Base-by-base conservation (phyloP, 306 rosid genomes). In the Senna siamea region DNA sequence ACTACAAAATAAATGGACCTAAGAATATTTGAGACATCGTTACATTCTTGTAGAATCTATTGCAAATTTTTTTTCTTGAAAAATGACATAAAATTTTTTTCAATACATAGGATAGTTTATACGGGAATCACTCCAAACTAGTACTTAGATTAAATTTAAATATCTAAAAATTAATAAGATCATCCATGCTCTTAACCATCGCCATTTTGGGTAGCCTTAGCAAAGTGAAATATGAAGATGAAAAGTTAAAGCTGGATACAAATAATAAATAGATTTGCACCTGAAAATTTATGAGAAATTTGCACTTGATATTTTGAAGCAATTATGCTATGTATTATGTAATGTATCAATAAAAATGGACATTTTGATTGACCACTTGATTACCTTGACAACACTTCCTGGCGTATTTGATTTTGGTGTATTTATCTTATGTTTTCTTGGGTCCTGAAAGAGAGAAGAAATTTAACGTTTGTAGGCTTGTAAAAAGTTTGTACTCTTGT, bases 351-450 rank as follows among this genome's bases (percentile, higher is more conserved):
- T 38, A 54, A 67, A 26, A 72, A 9, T 61, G 9, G 28, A 65
- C 70, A 35, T 32, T 75, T 54, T 38, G 41, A 67, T 75, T 58
- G 69, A 79, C 57, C 14, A 61, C 10, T 72, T 74, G 63, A 46
- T 75, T 82, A 94, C 98, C 95, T 91, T 89, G 70, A 84, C 91
- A 76, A 77, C 35, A 80, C 69, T 85, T 83, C 84, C 82, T 47
- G 96, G 92, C 66, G 89, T 87, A 66, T 78, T 84, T 77, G 78
- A 79, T 85, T 86, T 87, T 43, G 97, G 95, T 34, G 96, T 89
- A n/a, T 40, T 84, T 28, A 58, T 78, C 88, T 81, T 92, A 47
- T 69, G 93, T 65, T 89, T 87, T 78, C 89, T 89, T 58, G 93
- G 92, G 78, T 94, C 96, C 99, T 92, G 85, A 12, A 19, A 58